Evolutionary conservation across 2,329 filamentous ascomycete species (phyloP).

Genomic region (Pestalotiopsis sp.): DNA sequence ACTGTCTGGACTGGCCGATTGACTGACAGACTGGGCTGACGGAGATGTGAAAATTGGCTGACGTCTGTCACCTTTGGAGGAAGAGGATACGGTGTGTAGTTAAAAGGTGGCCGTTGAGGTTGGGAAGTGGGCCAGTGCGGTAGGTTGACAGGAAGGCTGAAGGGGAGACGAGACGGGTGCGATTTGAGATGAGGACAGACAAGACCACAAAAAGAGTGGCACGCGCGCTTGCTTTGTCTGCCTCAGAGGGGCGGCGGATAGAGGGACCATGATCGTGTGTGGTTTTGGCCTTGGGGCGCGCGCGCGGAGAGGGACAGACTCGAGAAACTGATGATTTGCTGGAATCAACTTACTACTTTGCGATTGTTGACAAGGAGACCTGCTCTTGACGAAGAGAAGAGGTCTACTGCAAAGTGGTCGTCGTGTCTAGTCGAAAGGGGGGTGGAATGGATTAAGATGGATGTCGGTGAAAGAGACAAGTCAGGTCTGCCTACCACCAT

Average conservation of each 20-base stretch:
- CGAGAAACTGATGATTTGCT: not conserved
- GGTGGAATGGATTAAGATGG: constrained; percentile 24
- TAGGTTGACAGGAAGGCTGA: constrained; percentile 8
- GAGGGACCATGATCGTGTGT: not conserved
- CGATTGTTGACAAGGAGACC: constrained; percentile 33
- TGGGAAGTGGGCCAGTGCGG: constrained; percentile 9
- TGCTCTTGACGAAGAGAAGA: constrained; percentile 37
- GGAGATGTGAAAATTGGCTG: constrained; percentile 13
- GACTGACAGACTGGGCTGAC: constrained; percentile 4
- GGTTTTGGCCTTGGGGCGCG: constrained; percentile 11
- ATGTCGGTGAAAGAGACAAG: constrained; percentile 34
- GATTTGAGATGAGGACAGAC: constrained; percentile 7
- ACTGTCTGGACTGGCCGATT: not conserved
- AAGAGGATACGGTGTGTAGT: constrained; percentile 10
- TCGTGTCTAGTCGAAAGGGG: constrained; percentile 29
- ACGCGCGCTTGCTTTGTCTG: constrained; percentile 25
- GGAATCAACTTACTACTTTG: constrained; percentile 29
- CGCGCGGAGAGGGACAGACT: not conserved
- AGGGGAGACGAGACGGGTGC: constrained; percentile 1
- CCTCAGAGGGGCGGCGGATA: not conserved
- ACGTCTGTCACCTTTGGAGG: not conserved
- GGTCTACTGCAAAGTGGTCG: constrained; percentile 28
- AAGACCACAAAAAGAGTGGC: not conserved
- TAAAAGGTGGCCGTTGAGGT: constrained; percentile 4
- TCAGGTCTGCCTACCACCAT: constrained; percentile 2